Conservation (phyloP, 129 eudicot genomes). For the Helianthus annuus region DNA sequence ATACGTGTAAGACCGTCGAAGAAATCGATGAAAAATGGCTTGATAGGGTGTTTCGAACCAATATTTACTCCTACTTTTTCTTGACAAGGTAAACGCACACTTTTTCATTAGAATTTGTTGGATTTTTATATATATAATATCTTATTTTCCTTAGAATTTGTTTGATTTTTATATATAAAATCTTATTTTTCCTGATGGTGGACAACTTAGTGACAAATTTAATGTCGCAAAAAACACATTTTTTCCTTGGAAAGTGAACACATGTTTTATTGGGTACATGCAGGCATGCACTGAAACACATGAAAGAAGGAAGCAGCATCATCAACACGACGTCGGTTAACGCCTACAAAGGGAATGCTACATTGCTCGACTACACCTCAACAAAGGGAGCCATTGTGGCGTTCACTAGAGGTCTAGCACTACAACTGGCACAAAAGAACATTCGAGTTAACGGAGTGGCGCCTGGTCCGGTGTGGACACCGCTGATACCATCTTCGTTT, state of each 20-base stretch:
- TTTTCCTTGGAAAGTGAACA: too few species aligned
- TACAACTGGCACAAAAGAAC: slow-evolving; percentile 62
- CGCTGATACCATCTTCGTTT: slow-evolving; percentile 77
- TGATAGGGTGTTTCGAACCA: slow-evolving; percentile 73
- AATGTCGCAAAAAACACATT: too few species aligned
- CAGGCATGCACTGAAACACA: slow-evolving; percentile 27
- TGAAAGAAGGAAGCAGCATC: slow-evolving; percentile 22
- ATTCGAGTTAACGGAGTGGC: slow-evolving; percentile 93
- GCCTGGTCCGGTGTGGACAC: slow-evolving; percentile 96
- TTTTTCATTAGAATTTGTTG: too few species aligned
- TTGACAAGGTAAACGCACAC: slow-evolving; percentile 38
- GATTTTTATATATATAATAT: too few species aligned
- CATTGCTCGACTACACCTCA: slow-evolving; percentile 14
- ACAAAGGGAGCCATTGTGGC: slow-evolving; percentile 84
- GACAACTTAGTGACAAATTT: too few species aligned
- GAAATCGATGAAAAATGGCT: slow-evolving; percentile 71
- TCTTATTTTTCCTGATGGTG: too few species aligned
- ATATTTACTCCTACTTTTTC: slow-evolving; percentile 67
- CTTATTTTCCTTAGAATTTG: too few species aligned
- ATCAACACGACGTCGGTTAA: slow-evolving; percentile 27
- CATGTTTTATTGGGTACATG: not conserved
- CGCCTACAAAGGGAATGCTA: slow-evolving; percentile 17
- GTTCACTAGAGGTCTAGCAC: slow-evolving; percentile 72
- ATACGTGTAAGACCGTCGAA: slow-evolving; percentile 48
- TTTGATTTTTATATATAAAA: too few species aligned